phyloP scores from a whole-genome alignment of 768 basidiomycete genomes.

The Leccinum aurantiacum region DNA sequence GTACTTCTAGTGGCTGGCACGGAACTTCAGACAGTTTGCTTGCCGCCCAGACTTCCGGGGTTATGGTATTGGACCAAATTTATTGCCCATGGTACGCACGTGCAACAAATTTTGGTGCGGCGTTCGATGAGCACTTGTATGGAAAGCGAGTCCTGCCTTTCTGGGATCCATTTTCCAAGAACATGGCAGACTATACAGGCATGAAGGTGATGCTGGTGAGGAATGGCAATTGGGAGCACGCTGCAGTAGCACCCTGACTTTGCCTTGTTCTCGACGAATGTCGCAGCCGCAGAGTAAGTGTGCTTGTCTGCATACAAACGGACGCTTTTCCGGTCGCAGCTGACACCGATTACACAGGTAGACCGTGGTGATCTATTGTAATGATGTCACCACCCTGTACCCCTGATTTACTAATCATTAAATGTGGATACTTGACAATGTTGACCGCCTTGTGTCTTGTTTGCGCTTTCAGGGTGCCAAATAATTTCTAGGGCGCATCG shows the following conservation, averaged over 20 bases:
- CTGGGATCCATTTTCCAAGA: constrained; percentile 54
- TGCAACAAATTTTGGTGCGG: constrained; percentile 55
- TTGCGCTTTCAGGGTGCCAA: constrained; percentile 3
- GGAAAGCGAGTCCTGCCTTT: constrained; percentile 43
- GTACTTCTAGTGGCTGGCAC: constrained; percentile 3
- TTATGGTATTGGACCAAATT: constrained; percentile 50
- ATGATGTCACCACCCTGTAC: constrained; percentile 18
- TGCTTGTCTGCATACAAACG: background rate
- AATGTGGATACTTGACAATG: constrained; percentile 4
- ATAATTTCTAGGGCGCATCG: constrained; percentile 1
- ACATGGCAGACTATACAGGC: constrained; percentile 52
- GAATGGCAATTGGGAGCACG: constrained; percentile 4
- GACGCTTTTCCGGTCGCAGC: background rate
- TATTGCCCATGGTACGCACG: constrained; percentile 45
- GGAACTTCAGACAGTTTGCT: constrained; percentile 58
- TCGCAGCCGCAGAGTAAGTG: constrained; percentile 6
- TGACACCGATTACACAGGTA: constrained; percentile 14
- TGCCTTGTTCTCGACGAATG: background rate
- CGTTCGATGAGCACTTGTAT: constrained; percentile 55
- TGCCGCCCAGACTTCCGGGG: constrained; percentile 52
- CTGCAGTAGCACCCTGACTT: constrained; percentile 1
- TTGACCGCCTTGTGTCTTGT: constrained; percentile 4
- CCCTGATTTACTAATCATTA: constrained; percentile 9
- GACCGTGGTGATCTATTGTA: constrained; percentile 3
- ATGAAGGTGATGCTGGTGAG: constrained; percentile 43